These are phyloP conservation scores for Pseudotsuga menziesii DNA, from an alignment of 75 land plant species.

Conservation along the genomic window DNA sequence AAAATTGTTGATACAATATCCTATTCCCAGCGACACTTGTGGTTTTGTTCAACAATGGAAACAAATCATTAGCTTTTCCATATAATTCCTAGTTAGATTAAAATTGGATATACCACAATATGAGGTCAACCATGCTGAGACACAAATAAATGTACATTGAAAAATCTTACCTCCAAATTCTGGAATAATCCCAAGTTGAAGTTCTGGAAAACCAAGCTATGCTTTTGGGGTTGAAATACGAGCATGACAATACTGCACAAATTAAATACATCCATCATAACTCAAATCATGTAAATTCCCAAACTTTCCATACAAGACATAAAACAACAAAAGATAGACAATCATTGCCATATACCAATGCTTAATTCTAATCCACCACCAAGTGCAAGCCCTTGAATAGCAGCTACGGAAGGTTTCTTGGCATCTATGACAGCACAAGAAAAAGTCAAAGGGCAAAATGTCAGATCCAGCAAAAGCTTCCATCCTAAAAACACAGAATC, in stretches of 20 bases:
- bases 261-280: background rate
- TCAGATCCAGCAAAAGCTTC: background rate
- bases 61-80: background rate
- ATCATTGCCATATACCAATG: conserved; percentile 59
- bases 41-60: background rate
- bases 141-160: background rate
- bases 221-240: conserved; percentile 82
- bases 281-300: conserved; percentile 1
- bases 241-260: conserved; percentile 85
- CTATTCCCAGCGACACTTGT: background rate
- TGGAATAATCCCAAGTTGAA: conserved; percentile 93
- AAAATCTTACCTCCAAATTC: conserved; percentile 85
- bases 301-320: background rate
- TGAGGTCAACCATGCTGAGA: background rate
- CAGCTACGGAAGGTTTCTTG: conserved; percentile 91
- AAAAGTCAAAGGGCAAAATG: background rate
- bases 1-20: background rate
- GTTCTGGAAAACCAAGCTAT: conserved; percentile 91
- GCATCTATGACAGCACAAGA: conserved; percentile 51
- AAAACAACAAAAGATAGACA: background rate
- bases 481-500: background rate
- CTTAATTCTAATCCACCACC: conserved; percentile 97
- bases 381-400: conserved; percentile 90
- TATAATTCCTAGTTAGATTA: background rate
- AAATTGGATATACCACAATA: background rate